Base-by-base conservation (phyloP, 2,329 filamentous ascomycete genomes). In the Cercospora zeae-maydis region DNA sequence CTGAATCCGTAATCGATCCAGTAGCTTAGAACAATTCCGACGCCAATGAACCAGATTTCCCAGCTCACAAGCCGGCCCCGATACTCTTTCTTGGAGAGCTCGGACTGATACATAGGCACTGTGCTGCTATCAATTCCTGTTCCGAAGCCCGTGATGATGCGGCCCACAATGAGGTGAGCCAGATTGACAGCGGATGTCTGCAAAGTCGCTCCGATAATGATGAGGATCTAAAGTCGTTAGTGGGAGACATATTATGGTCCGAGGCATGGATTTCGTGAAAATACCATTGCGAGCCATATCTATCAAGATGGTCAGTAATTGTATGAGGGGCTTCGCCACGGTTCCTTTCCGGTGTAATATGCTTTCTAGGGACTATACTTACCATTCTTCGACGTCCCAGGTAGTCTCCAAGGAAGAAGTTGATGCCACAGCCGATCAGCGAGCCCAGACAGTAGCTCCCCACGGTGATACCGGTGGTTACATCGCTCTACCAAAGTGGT, bases 401-500 rank as follows among this genome's bases (percentile, higher is more conserved):
- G 0, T 66, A 69, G 47, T 84, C 81, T n/a, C 82, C 82, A 19
- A 81, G 69, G 11, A 74, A 69, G 54, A 85, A 81, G 21, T 80
- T 78, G 1, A 78, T 69, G 33, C 83, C 73, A 1, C 79, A 83
- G 9, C 85, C 85, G 54, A 86, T 73, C 71, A 87, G 86, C 70
- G 84, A 86, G 11, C 84, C 84, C 31, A 87, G 77, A 34, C 85
- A 82, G 70, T 86, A 86, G 55, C 85, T 81, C 2, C 74, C 75
- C 1, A 77, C 75, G 9, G 76, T 77, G 61, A 77, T 77, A 6
- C 75, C 75, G 27, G 60, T 64, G n/a, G 59, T 65, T 21, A 62
- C 63, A 54, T 52, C 57, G 45, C 53, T 65, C 60, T 58, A 6
- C 16, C 8, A 34, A 14, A 8, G n/a, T 8, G 7, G 7, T 61